Base-by-base conservation (phyloP, 1,284 basidiomycete species). In the Leccinum proliferum region DNA sequence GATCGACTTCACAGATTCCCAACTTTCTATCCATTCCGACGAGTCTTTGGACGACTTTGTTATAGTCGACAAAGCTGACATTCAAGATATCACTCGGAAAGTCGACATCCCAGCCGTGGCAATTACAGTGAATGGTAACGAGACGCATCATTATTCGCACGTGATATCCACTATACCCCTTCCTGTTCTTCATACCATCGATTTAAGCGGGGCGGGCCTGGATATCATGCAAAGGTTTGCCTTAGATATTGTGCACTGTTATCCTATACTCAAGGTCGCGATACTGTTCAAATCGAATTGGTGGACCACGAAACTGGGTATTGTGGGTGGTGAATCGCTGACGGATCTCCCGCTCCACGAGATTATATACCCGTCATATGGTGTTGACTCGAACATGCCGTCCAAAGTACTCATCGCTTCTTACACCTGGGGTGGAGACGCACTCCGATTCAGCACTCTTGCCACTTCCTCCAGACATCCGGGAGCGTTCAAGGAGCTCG, bases 291-390 rank as follows among this genome's bases (percentile, higher is more conserved):
- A 48, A 48, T 67, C 67, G 2, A 67, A 71, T n/a, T 78, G 75
- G 69, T 78, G 77, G 76, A 71, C 75, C 55, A 63, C 64, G 14
- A 60, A 62, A 35, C 25, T 63, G 5, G 46, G 65, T 6, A 67
- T 67, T 11, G n/a, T 65, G 0, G 76, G 76, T 14, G 76, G 76
- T 77, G n/a, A 12, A 50, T 50, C 48, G 2, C 11, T 50, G 10
- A 50, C 48, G 5, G 48, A 50, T 25, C 48, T 50, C 12, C 48
- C 48, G 21, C n/a, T 50, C n/a, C 48, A 25, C 21, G 5, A 21
- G 6, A 50, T 50, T 12, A 67, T 78, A 15, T 78, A 76, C 59
- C 77, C 77, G 0, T 78, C 76, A 1, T 63, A 75, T 14, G 76
- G 75, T 6, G 67, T 70, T 15, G 67, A 68, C 55, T 61, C 67